Evolutionary conservation across 495 filamentous ascomycete genomes (phyloP).

Genomic region (Aspergillus saccharolyticus): DNA sequence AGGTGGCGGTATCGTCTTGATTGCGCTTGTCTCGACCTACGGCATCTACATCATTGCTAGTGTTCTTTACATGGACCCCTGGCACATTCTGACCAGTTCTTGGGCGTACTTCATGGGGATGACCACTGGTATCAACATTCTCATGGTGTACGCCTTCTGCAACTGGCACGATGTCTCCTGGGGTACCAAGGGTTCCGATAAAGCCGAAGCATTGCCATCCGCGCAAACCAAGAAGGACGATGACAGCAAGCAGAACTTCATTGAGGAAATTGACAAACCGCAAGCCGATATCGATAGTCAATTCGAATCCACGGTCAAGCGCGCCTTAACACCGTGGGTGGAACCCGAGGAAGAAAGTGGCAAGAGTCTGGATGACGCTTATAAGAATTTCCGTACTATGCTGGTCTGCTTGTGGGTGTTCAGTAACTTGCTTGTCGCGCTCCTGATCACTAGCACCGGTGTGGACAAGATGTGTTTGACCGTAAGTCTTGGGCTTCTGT

Average conservation of each 20-base stretch:
- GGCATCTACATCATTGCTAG: constrained; percentile 93
- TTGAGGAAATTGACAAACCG: constrained; percentile 92
- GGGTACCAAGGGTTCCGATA: constrained; percentile 99
- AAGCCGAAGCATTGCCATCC: constrained; percentile 85
- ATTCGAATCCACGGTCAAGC: constrained; percentile 92
- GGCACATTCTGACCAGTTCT: constrained; percentile 99
- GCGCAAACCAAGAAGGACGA: constrained; percentile 77
- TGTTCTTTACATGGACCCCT: constrained; percentile 97
- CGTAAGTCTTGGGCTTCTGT: constrained; percentile 48
- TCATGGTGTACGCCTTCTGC: constrained; percentile 97
- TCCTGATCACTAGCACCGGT: constrained; percentile 79
- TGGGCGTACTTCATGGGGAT: constrained; percentile 86
- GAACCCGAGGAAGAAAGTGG: constrained; percentile 66
- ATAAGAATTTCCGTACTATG: constrained; percentile 95
- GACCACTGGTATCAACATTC: constrained; percentile 96
- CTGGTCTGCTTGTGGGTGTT: constrained; percentile 90
- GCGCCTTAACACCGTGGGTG: constrained; percentile 72
- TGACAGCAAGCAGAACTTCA: constrained; percentile 76
- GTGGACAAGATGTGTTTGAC: constrained; percentile 73
- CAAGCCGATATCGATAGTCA: constrained; percentile 97
- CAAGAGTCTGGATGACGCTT: constrained; percentile 89
- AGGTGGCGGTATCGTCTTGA: constrained; percentile 75
- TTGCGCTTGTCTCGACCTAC: constrained; percentile 88
- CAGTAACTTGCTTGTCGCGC: constrained; percentile 75
- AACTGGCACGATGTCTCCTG: constrained; percentile 99